Evolutionary conservation across 2,329 filamentous ascomycete species (phyloP).

Genomic region (Trichothecium sympodiale): DNA sequence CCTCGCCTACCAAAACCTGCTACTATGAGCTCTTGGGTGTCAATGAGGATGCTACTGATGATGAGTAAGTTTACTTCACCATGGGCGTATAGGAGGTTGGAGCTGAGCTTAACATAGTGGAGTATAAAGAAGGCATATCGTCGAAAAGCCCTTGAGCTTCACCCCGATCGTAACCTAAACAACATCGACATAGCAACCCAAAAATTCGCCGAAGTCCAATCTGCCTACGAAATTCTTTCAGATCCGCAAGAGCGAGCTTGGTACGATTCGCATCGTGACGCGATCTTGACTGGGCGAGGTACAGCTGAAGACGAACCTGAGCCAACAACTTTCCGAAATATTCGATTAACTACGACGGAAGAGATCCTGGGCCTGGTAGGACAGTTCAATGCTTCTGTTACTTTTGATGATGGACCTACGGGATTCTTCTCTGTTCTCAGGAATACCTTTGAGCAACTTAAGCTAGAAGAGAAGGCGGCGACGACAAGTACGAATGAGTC

Average conservation of each 20-base stretch:
- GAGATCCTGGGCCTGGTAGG: constrained; percentile 71
- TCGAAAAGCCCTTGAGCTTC: constrained; percentile 79
- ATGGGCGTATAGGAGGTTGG: background rate
- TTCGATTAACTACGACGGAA: constrained; percentile 66
- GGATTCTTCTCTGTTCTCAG: constrained; percentile 79
- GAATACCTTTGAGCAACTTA: constrained; percentile 69
- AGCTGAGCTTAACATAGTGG: constrained; percentile 4
- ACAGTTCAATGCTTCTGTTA: constrained; percentile 66
- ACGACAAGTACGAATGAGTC: constrained; percentile 19
- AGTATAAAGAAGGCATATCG: constrained; percentile 92
- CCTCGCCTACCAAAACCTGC: constrained; percentile 46
- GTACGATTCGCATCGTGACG: constrained; percentile 91
- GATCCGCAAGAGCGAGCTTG: constrained; percentile 92
- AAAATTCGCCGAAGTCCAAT: constrained; percentile 82
- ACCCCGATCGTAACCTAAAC: constrained; percentile 87
- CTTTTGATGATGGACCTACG: constrained; percentile 66
- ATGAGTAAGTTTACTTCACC: constrained; percentile 49
- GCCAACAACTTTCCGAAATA: constrained; percentile 54
- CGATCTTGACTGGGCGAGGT: constrained; percentile 62
- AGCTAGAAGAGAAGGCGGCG: constrained; percentile 66
- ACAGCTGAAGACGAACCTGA: constrained; percentile 29
- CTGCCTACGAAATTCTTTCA: constrained; percentile 90
- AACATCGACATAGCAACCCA: constrained; percentile 74
- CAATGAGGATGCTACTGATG: constrained; percentile 60
- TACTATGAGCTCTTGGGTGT: constrained; percentile 80